Evolutionary conservation across 164 flowering plant species (phyloP), one percentile per base, ranked within the genome.

Genomic region (Amborella trichopoda): DNA sequence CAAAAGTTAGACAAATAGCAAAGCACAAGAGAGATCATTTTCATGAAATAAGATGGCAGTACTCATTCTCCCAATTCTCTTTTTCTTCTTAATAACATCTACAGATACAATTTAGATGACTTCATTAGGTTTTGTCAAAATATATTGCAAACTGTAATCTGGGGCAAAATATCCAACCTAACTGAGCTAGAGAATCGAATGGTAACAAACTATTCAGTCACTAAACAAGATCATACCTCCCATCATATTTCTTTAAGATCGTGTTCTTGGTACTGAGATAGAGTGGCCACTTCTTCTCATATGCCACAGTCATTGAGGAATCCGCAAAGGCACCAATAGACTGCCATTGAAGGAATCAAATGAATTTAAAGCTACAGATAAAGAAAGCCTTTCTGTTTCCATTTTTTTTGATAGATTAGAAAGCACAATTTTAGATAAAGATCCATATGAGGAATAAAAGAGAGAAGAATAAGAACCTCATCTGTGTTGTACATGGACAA

Each of bases 191-290:
- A n/a, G n/a, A n/a, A n/a, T n/a, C n/a, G n/a, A n/a, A n/a, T n/a
- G n/a, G n/a, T n/a, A n/a, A n/a, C n/a, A n/a, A n/a, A n/a, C n/a
- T n/a, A n/a, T n/a, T n/a, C n/a, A n/a, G n/a, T n/a, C n/a, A n/a
- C 3, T 3, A n/a, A 13, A 34, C 14, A 12, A 25, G 23, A 11
- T 4, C 68, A 43, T 71, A 87, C 99, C 99, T 84, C 45, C 99
- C 99, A 73, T 87, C 96, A 49, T 91, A 91, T 63, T 87, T 91
- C 78, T 91, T 91, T 26, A 91, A 85, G 60, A 91, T 91, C 3
- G 99, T 91, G 54, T 91, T 91, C 56, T 91, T 91, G 5, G 99
- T 91, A 73, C 99, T 87, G 49, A 91, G 94, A 66, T 91, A 91
- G 36, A 91, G 94, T 3, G 99, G 99, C 99, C 99, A 91, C 68